Conservation (phyloP, 441 rosid species). For the Adansonia madagascariensis region DNA sequence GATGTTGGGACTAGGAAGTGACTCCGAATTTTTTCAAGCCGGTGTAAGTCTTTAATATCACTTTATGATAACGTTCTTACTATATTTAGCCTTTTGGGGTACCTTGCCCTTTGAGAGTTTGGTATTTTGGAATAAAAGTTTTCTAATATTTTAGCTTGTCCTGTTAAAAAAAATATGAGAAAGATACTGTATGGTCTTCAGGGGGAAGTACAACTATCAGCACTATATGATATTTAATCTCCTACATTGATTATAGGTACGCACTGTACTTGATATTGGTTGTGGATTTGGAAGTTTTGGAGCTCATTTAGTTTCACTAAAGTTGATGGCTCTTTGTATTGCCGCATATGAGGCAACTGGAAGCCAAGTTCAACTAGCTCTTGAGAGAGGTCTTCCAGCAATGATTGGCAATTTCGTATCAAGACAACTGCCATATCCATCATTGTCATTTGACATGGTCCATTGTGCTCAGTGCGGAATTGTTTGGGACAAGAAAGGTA, state of each 20-base stretch:
- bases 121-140: constrained; percentile 10
- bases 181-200: constrained; percentile 13
- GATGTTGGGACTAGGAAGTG: constrained; percentile 93
- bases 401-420: constrained; percentile 86
- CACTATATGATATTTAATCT: constrained; percentile 11
- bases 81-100: not conserved
- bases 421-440: constrained; percentile 85
- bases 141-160: constrained; percentile 2
- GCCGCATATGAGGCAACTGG: constrained; percentile 94
- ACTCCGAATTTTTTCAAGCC: constrained; percentile 84
- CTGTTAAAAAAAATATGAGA: constrained; percentile 1
- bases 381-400: constrained; percentile 98
- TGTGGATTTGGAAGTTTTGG: constrained; percentile 99
- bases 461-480: constrained; percentile 97
- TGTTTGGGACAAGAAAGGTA: constrained; percentile 90
- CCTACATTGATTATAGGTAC: constrained; percentile 56
- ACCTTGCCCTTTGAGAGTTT: constrained; percentile 17
- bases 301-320: constrained; percentile 81
- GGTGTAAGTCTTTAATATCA: constrained; percentile 66
- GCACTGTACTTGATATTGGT: constrained; percentile 80
- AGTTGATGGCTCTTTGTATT: constrained; percentile 83
- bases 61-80: constrained; percentile 17
- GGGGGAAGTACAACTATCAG: constrained; percentile 15
- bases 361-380: constrained; percentile 95
- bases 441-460: constrained; percentile 89